Base-by-base conservation (phyloP, 352 stramenopile species). In the Phytophthora chlamydospora region DNA sequence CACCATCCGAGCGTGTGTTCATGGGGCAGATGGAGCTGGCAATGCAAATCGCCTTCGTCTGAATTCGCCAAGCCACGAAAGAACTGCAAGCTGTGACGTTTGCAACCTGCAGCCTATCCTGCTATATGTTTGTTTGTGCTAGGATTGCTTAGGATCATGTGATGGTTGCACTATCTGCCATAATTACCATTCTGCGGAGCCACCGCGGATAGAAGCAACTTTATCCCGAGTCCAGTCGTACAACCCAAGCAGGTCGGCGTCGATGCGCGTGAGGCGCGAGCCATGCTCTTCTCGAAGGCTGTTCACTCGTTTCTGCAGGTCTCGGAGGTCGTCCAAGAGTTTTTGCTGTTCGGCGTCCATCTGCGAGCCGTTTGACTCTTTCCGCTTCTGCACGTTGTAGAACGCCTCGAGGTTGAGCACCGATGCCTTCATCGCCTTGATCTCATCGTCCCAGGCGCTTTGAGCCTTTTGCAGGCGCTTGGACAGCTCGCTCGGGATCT, bases 141-240 rank as follows among this genome's bases (percentile, higher is more conserved):
- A 24, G 21, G 21, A 3, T 24, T 24, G 21, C 21, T n/a, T 24
- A 24, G 21, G 21, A 24, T 3, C 21, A n/a, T n/a, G n/a, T n/a
- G n/a, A n/a, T n/a, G n/a, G n/a, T 24, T 24, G 21, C 3, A 24
- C 27, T 49, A 38, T 27, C 29, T 31, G 24, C 35, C 32, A 19
- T 46, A 10, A 3, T 31, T 39, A 10, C 21, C 48, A 43, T 16
- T 24, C 16, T 6, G 3, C 11, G 2, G n/a, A 38, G 36, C 24
- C 12, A n/a, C 36, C 48, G 14, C 31, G 49, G 49, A 66, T 55
- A 6, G 36, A 46, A 35, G 50, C 31, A 13, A 86, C 16, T 21
- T 82, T 77, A 6, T 57, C 51, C n/a, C 74, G 71, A 4, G 71
- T 78, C 79, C 80, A 89, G 58, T 89, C 80, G 66, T 89, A 87